Evolutionary conservation across 495 filamentous ascomycete species (phyloP), one percentile per base, ranked within the genome.

Genomic region (Talaromyces stipitatus): DNA sequence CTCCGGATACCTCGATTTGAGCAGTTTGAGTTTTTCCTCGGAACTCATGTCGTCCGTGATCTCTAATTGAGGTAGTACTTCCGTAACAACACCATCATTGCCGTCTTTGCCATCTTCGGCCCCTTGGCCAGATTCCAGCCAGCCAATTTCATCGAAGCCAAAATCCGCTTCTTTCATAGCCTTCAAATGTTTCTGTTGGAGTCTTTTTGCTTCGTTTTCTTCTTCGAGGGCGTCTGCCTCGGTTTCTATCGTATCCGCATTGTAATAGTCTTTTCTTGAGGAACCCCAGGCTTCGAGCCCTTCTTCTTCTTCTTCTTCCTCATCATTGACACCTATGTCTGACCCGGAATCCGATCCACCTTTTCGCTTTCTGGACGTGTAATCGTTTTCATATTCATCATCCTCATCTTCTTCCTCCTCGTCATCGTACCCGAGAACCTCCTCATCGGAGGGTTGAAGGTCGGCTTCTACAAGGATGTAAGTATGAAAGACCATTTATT

Each of bases 191-290:
- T 95, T 97, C 66, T 89, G 82, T 70, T 97, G 94, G 26, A 97
- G 67, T 46, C 91, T 75, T 63, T 83, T 82, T 23, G 92, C 94
- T 64, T 97, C 94, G 6, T 81, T 80, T 68, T 97, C 95, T 75
- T 98, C 94, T 61, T 91, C 91, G 56, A 94, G 68, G 1, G 92
- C 92, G 77, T 95, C 92, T 53, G 85, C 84, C 68, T 96, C 92
- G 5, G 90, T 96, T 69, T 95, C 89, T 55, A 94, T 95, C 20
- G 81, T 78, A 64, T 95, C 90, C 30, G 89, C 89, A 74, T 95
- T 79, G 70, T 98, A 98, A 69, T 97, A 92, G 58, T 95, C 91
- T 58, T 87, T 88, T 65, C 82, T 94, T 2, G 90, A 91, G 2
- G 85, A 81, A 33, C 94, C 95, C 90, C 90, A 94, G 64, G 82